phyloP scores from a whole-genome alignment of 2,329 filamentous ascomycete genomes.

The Cladorrhinum sp. region DNA sequence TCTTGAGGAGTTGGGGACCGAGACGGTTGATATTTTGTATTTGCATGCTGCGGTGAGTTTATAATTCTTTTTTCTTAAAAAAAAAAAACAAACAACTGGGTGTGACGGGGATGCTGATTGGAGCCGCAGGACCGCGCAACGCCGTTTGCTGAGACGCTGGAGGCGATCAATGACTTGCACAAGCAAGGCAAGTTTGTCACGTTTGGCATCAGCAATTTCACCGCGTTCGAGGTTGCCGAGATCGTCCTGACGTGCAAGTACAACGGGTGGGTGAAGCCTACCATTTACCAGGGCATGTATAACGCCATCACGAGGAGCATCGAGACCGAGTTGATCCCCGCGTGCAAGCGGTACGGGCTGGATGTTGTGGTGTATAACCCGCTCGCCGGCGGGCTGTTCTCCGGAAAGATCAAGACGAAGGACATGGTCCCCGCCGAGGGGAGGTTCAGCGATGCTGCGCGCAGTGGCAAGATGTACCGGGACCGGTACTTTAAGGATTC shows the following conservation, averaged over 20 bases:
- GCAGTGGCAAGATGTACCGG: slow-evolving; percentile 51
- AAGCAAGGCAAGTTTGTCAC: slow-evolving; percentile 68
- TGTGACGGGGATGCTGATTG: background rate
- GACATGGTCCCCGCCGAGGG: slow-evolving; percentile 31
- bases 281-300: slow-evolving; percentile 75
- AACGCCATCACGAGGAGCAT: slow-evolving; percentile 49
- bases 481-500: slow-evolving; percentile 63
- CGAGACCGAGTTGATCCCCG: slow-evolving; percentile 64
- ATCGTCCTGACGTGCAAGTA: slow-evolving; percentile 66
- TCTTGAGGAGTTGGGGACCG: slow-evolving; percentile 67
- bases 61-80: slow-evolving; percentile 1
- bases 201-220: slow-evolving; percentile 69
- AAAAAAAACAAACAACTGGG: slow-evolving; percentile 36
- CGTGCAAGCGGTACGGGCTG: slow-evolving; percentile 64
- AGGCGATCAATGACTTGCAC: slow-evolving; percentile 66
- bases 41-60: slow-evolving; percentile 61
- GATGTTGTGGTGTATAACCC: slow-evolving; percentile 72
- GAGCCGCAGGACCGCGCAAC: slow-evolving; percentile 43
- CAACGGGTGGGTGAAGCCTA: slow-evolving; percentile 66
- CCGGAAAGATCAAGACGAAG: slow-evolving; percentile 49
- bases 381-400: slow-evolving; percentile 67
- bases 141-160: slow-evolving; percentile 67
- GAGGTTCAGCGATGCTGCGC: slow-evolving; percentile 29
- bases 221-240: slow-evolving; percentile 74
- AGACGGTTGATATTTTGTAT: slow-evolving; percentile 70